Evolutionary conservation across 2,329 filamentous ascomycete genomes (phyloP).

Genomic region (Didymella exigua): DNA sequence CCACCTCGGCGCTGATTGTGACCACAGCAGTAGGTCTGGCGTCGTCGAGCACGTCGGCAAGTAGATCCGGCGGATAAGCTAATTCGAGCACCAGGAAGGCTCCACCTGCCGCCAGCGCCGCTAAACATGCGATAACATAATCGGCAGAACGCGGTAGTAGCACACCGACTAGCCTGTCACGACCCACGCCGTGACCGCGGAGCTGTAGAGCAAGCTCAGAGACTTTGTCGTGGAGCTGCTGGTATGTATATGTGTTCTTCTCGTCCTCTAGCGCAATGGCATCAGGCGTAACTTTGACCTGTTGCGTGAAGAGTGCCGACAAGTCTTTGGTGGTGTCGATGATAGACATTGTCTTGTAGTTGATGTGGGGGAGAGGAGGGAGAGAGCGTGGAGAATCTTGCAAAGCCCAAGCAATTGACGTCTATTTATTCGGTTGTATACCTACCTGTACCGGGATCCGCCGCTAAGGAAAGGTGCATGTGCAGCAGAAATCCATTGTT

Average conservation of each 20-base stretch:
- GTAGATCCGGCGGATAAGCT: slow-evolving; percentile 74
- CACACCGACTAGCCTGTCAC: slow-evolving; percentile 76
- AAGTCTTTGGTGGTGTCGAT: slow-evolving; percentile 76
- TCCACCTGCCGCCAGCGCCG: slow-evolving; percentile 77
- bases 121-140: slow-evolving; percentile 79
- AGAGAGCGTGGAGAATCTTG: slow-evolving; percentile 3
- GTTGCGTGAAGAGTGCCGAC: slow-evolving; percentile 71
- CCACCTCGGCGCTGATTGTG: slow-evolving; percentile 68
- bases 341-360: slow-evolving; percentile 59
- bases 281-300: slow-evolving; percentile 71
- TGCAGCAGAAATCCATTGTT: slow-evolving; percentile 22
- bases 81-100: slow-evolving; percentile 81
- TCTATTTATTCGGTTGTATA: slow-evolving; percentile 26
- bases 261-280: slow-evolving; percentile 76
- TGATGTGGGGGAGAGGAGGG: slow-evolving; percentile 4
- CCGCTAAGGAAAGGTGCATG: slow-evolving; percentile 23
- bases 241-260: slow-evolving; percentile 69
- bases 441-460: slow-evolving; percentile 22
- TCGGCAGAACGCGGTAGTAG: slow-evolving; percentile 76
- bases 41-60: slow-evolving; percentile 79
- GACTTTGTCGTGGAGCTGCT: slow-evolving; percentile 71
- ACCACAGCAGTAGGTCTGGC: slow-evolving; percentile 73
- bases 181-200: slow-evolving; percentile 69
- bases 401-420: slow-evolving; percentile 20
- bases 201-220: slow-evolving; percentile 68